Base-by-base conservation (phyloP, 2,329 filamentous ascomycete species). In the Phaeosphaeria sp. region DNA sequence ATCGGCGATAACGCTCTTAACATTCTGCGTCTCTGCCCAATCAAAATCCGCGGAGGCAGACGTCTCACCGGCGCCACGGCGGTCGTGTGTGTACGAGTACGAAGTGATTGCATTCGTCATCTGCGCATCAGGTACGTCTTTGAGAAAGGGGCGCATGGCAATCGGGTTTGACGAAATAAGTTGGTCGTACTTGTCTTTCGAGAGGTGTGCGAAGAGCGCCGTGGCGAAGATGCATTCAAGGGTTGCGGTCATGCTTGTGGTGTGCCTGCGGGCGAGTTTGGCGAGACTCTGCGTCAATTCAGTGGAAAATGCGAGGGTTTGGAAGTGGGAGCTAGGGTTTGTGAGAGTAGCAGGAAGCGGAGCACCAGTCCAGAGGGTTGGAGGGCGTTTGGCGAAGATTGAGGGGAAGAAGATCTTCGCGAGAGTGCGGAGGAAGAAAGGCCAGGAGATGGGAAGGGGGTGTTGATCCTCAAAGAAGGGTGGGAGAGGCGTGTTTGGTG, bases 381-480 rank as follows among this genome's bases (percentile, higher is more conserved):
- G n/a, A 2, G 60, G 52, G 10, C 63, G 58, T 54, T 63, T 56
- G 9, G 20, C 49, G 48, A 68, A 52, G 57, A 68, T 54, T 54
- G 59, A 60, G 11, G 67, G 77, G 17, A 80, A 54, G 18, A 77
- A 70, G 17, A 71, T 68, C 18, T 68, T 72, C 46, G 79, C 74
- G 2, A 78, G 46, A 17, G 69, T 61, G 36, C 68, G 71, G 4
- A 74, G 47, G 20, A 82, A 67, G 56, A 71, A 80, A 0, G 64
- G 49, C 18, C 77, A 63, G 0, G 77, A 77, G 2, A 81, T 54
- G 0, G 77, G 65, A 52, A 80, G 74, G 0, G 77, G 70, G 46
- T 81, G 78, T 3, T 79, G 55, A 3, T 67, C 67, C 56, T 83
- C 81, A 2, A 83, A 66, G 9, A 74, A 72, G 3, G 79, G 80